Base-by-base conservation (phyloP, 257 asterid genomes). In the Petunia secreta region DNA sequence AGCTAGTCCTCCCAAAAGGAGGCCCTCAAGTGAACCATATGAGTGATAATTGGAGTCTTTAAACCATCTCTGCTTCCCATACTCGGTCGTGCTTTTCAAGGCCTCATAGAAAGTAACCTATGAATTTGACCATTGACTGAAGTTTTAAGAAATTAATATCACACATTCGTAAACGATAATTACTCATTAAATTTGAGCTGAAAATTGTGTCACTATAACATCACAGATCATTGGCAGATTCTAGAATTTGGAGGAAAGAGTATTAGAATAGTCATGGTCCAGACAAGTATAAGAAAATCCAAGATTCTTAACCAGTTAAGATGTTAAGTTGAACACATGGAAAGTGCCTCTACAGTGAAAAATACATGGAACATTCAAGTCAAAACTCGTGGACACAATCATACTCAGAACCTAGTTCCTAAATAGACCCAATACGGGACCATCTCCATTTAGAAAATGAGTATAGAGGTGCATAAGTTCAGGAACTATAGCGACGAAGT, bases 101-200 rank as follows among this genome's bases (percentile, higher is more conserved):
- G 91, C 92, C 89, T 93, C 97, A 52, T 90, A 91, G 76, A 91
- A 93, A 39, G 93, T 91, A 78, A 93, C 97, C 97, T 90, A 89
- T 66, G 50, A 57, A 81, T 82, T 58, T 64, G 79, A 80, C 53
- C 68, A 79, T 73, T 73, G 14, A 46, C 8, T 15, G 1, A 25
- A 34, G 63, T 34, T 73, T 15, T 7, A 44, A 71, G 14, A 10
- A 73, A 34, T 34, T 66, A 15, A 40, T 66, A 5, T 34, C 3
- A 41, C 43, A 3, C 5, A 66, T 16, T 6, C 11, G 40, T 9
- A 38, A 16, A 46, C 41, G 7, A 14, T 16, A 69, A 16, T 16
- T 57, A 4, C 8, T 48, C 62, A 57, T 14, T 57, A 57, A 7
- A 57, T 15, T 9, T 14, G 62, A 57, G 15, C 15, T 57, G 62